These are phyloP conservation scores for Lupinus albus DNA, from an alignment of 306 rosid genomes.

Conservation along the genomic window DNA sequence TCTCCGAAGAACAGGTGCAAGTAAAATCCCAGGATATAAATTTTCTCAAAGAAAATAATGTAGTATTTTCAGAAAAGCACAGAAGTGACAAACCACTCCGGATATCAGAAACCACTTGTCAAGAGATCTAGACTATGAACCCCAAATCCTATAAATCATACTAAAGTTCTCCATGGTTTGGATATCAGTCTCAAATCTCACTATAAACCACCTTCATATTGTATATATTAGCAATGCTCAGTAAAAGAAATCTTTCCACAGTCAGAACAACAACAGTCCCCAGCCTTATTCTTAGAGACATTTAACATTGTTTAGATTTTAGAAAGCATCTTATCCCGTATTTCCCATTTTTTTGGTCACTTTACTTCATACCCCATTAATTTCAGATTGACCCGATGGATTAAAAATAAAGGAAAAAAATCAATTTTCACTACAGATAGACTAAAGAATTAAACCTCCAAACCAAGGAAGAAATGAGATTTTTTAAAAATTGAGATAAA, in stretches of 20 bases:
- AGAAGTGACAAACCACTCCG: background rate
- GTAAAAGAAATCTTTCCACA: background rate
- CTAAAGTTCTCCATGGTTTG: background rate
- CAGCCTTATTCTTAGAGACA: background rate
- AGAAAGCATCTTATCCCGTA: background rate
- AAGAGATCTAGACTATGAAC: constrained; percentile 6
- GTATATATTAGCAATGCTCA: constrained; percentile 8
- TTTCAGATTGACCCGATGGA: too few species aligned
- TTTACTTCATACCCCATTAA: too few species aligned
- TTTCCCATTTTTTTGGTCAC: too few species aligned
- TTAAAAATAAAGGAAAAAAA: too few species aligned
- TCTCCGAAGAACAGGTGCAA: background rate
- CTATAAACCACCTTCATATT: background rate
- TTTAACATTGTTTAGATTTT: background rate
- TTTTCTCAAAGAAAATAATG: background rate
- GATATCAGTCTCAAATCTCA: constrained; percentile 12
- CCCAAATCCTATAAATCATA: background rate
- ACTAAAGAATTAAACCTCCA: background rate
- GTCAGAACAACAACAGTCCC: background rate
- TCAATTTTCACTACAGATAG: too few species aligned
- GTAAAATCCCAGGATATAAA: background rate
- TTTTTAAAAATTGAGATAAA: background rate
- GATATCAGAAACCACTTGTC: constrained; percentile 2
- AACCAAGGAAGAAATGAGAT: background rate
- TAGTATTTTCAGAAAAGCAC: background rate